Evolutionary conservation across 768 basidiomycete genomes (phyloP).

Genomic region (Pulveroboletus sp.): DNA sequence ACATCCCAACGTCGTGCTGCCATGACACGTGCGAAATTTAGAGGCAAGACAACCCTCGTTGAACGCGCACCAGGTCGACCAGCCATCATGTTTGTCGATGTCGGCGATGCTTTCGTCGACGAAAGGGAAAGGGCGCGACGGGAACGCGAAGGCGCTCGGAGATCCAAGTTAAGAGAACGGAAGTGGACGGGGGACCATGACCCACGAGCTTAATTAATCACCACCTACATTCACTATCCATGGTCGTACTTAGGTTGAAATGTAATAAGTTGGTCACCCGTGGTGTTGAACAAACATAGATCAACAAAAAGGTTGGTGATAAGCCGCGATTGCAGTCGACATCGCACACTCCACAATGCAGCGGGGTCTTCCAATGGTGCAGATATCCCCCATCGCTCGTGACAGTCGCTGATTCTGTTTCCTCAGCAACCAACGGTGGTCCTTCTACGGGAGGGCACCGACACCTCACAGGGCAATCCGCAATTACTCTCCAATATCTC

Average conservation of each 20-base stretch:
- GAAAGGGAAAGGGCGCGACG: slow-evolving; percentile 48
- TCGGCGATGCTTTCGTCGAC: slow-evolving; percentile 67
- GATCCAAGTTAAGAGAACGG: slow-evolving; percentile 33
- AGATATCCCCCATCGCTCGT: neutral
- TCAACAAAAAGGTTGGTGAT: slow-evolving; percentile 12
- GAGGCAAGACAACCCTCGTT: slow-evolving; percentile 37
- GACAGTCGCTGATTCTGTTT: slow-evolving; percentile 14
- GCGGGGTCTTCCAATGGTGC: slow-evolving; percentile 75
- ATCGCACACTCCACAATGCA: slow-evolving; percentile 58
- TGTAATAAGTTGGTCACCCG: neutral
- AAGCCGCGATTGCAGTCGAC: slow-evolving; percentile 5
- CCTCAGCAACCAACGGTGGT: slow-evolving; percentile 94
- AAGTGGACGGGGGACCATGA: slow-evolving; percentile 23
- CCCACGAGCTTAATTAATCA: slow-evolving; percentile 2
- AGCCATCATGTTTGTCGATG: slow-evolving; percentile 63
- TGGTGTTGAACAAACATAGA: slow-evolving; percentile 17
- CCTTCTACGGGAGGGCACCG: slow-evolving; percentile 93
- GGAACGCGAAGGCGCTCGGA: slow-evolving; percentile 45
- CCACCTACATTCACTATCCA: neutral
- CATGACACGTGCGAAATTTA: slow-evolving; percentile 33
- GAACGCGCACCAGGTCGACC: slow-evolving; percentile 44
- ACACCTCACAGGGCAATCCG: slow-evolving; percentile 89
- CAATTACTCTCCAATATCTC: slow-evolving; percentile 95
- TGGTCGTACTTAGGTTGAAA: neutral
- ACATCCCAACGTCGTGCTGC: slow-evolving; percentile 43